A percentile compares a stretch with the other conserved stretches of the same genome.
These are phyloP conservation scores for Parathielavia hyrcaniae DNA, from an alignment of 495 filamentous ascomycete genomes.

Conservation along the genomic window DNA sequence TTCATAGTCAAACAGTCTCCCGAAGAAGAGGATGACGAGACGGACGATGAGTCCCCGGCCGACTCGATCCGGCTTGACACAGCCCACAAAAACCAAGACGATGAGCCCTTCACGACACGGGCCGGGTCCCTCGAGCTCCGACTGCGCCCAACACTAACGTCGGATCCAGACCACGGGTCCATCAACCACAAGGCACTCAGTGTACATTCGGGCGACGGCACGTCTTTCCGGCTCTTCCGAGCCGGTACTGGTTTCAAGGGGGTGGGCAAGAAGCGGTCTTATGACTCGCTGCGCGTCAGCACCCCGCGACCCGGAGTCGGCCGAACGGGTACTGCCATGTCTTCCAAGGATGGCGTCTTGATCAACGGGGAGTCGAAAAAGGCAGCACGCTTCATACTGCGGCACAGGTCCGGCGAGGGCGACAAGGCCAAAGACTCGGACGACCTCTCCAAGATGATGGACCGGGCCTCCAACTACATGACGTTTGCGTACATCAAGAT, in stretches of 20 bases:
- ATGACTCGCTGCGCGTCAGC: conserved; percentile 56
- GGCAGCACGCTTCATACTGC: conserved; percentile 40
- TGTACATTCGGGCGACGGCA: conserved; percentile 43
- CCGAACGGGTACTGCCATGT: conserved; percentile 48
- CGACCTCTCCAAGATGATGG: conserved; percentile 97
- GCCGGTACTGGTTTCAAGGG: conserved; percentile 37
- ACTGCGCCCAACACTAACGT: conserved; percentile 68
- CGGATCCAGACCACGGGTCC: conserved; percentile 45
- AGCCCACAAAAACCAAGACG: conserved; percentile 33
- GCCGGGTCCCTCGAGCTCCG: conserved; percentile 68
- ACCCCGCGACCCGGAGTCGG: conserved; percentile 42
- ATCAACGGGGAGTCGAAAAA: conserved; percentile 47
- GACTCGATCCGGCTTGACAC: conserved; percentile 32
- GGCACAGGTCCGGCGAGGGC: conserved; percentile 33
- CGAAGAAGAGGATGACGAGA: conserved; percentile 57
- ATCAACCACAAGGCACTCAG: conserved; percentile 47
- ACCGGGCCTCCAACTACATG: conserved; percentile 93
- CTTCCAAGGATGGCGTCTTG: conserved; percentile 37
- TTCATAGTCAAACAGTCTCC: conserved; percentile 77
- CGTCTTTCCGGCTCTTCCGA: conserved; percentile 51
- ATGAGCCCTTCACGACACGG: conserved; percentile 43
- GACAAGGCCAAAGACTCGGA: conserved; percentile 59
- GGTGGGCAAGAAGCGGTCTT: conserved; percentile 56
- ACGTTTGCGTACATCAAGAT: conserved; percentile 93
- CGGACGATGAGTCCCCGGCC: conserved; percentile 38